Evolutionary conservation across 1,284 basidiomycete species (phyloP).

Genomic region (Bjerkandera adusta): DNA sequence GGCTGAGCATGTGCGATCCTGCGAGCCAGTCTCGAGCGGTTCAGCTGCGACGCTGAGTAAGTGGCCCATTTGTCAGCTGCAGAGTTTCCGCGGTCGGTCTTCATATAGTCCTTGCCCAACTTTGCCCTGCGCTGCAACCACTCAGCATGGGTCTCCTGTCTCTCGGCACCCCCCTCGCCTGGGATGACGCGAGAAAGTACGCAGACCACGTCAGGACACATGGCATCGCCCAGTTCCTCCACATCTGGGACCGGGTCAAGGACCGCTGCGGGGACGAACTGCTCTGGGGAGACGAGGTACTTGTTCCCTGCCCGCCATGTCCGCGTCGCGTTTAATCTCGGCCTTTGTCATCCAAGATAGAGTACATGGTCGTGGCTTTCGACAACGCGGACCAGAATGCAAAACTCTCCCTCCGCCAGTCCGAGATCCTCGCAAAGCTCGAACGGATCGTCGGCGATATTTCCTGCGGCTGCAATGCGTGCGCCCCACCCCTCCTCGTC

Average conservation of each 20-base stretch:
- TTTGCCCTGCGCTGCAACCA: constrained; percentile 2
- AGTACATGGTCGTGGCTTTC: constrained; percentile 94
- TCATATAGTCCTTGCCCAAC: constrained; percentile 3
- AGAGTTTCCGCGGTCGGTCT: too few species aligned
- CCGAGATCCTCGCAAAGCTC: constrained; percentile 89
- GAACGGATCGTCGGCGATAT: constrained; percentile 68
- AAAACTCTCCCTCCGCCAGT: constrained; percentile 87
- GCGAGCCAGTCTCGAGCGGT: too few species aligned
- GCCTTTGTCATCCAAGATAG: constrained; percentile 61
- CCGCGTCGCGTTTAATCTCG: neutral
- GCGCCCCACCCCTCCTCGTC: constrained; percentile 25
- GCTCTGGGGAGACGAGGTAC: constrained; percentile 99
- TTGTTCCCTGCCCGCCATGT: constrained; percentile 12
- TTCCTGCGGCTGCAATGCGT: constrained; percentile 59
- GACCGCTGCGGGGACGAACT: constrained; percentile 90
- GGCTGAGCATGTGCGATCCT: too few species aligned
- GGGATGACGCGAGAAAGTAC: constrained; percentile 87
- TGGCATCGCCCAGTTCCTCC: constrained; percentile 94
- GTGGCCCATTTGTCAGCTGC: too few species aligned
- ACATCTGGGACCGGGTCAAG: constrained; percentile 92
- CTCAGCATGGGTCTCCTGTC: constrained; percentile 86
- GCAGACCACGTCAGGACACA: constrained; percentile 91
- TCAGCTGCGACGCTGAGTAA: too few species aligned
- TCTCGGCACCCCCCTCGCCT: constrained; percentile 91
- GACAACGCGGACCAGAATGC: constrained; percentile 82